Percentiles rank a stretch among this genome's conserved stretches.
These are phyloP conservation scores for Yamadazyma taylorii DNA, from an alignment of 1,139 yeast genomes.

Conservation along the genomic window DNA sequence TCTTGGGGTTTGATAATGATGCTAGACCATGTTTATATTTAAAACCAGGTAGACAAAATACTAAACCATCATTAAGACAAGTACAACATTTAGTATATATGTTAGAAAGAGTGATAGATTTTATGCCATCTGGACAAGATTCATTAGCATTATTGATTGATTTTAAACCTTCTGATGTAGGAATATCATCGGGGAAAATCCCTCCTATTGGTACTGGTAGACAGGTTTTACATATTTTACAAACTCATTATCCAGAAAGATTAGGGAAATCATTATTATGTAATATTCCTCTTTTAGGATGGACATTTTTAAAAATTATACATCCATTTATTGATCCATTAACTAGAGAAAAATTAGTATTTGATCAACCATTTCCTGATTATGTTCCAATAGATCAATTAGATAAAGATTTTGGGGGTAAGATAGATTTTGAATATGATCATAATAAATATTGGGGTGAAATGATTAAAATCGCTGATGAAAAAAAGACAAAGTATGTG, in stretches of 20 bases:
- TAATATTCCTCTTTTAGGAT: conserved; percentile 50
- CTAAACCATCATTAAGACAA: conserved; percentile 43
- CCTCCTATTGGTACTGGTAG: conserved; percentile 83
- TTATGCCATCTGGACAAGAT: conserved; percentile 53
- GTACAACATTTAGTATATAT: conserved; percentile 52
- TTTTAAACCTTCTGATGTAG: conserved; percentile 46
- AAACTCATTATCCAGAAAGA: conserved; percentile 51
- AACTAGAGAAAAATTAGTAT: conserved; percentile 49
- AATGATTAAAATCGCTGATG: conserved; percentile 41
- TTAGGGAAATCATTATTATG: conserved; percentile 49
- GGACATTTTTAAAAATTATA: conserved; percentile 47
- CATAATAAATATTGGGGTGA: conserved; percentile 46
- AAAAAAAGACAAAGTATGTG: conserved; percentile 34
- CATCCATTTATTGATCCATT: conserved; percentile 53
- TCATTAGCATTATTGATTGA: conserved; percentile 48
- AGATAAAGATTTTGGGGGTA: conserved; percentile 48
- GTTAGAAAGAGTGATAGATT: conserved; percentile 49
- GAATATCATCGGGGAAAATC: conserved; percentile 61
- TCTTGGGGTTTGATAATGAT: conserved; percentile 48
- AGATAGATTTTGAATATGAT: conserved; percentile 41
- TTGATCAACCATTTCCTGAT: conserved; percentile 47
- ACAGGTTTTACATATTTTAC: conserved; percentile 71
- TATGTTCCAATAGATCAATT: conserved; percentile 48
- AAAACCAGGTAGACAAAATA: conserved; percentile 51
- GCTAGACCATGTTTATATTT: conserved; percentile 50